Evolutionary conservation across 192 early-diverging fungal species (phyloP), one percentile per base, ranked within the genome.

Genomic region (Dissophora globulifera): DNA sequence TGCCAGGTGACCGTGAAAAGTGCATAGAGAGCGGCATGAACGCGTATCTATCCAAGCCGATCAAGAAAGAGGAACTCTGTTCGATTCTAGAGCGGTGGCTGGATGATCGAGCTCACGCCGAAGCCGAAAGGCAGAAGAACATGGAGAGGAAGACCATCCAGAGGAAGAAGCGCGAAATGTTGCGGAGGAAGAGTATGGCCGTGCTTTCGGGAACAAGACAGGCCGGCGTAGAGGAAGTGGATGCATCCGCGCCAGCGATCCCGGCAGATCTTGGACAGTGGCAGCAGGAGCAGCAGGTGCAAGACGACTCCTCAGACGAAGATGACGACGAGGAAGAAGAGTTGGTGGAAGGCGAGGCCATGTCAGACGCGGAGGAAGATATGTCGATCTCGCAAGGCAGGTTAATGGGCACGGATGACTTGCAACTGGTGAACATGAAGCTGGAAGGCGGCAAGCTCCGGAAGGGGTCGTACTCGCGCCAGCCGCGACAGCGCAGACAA

Each of bases 11-110:
- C 32, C 54, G 79, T 0, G 66, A 76, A 43, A 67, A 65, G 25
- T 81, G 79, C 58, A 59, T 81, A 9, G 79, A 54, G 42, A 80
- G 62, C 12, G 83, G 83, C 1, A 85, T 85, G 83, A 85, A 85
- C 59, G 81, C 72, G 6, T 85, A 81, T 54, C 76, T 85, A 0
- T 79, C 79, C 46, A 85, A 85, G 29, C 83, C 83, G 3, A 68
- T 81, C 12, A 62, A 72, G 43, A 84, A 84, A 53, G 81, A 84
- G 55, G 83, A 84, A 30, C 38, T 84, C 9, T 58, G 56, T 22
- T 35, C 49, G 26, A 67, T 62, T n/a, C 43, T 76, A n/a, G 72
- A 62, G 16, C 27, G 35, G 8, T 76, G 72, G 72, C 25, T 76
- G 50, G 72, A 76, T 29, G 58, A 61, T n/a, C 62, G 72, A 19